A percentile compares a stretch with the other conserved stretches of the same genome.
phyloP scores from a whole-genome alignment of 306 rosid genomes.

The Pterocarpus santalinus region DNA sequence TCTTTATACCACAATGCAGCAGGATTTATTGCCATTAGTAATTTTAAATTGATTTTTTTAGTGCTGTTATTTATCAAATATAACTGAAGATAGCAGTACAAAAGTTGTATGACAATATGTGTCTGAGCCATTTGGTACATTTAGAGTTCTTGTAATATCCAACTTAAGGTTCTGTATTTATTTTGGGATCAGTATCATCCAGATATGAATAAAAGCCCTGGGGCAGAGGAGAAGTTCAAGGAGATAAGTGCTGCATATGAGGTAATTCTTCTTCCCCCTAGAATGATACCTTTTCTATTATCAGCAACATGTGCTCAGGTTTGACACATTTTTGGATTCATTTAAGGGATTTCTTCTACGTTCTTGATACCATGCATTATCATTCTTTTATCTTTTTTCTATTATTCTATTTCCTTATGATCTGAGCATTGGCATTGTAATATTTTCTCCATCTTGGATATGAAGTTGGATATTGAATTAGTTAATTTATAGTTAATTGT shows the following conservation, averaged over 20 bases:
- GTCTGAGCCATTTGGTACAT: background rate
- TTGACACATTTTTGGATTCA: background rate
- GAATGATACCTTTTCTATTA: background rate
- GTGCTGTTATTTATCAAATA: background rate
- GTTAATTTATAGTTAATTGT: conserved; percentile 32
- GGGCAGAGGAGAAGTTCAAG: conserved; percentile 94
- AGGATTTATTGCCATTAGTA: conserved; percentile 9
- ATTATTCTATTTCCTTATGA: conserved; percentile 20
- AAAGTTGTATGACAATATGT: conserved; percentile 3
- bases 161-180: conserved; percentile 28
- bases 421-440: conserved; percentile 30
- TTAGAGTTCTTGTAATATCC: conserved; percentile 22
- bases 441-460: conserved; percentile 31
- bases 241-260: conserved; percentile 97
- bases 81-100: conserved; percentile 8
- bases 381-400: conserved; percentile 30
- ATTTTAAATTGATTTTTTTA: conserved; percentile 8
- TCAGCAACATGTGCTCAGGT: conserved; percentile 20
- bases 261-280: conserved; percentile 61
- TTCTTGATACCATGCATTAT: background rate
- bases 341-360: background rate
- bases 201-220: conserved; percentile 79
- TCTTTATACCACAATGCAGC: conserved; percentile 13
- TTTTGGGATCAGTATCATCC: conserved; percentile 83
- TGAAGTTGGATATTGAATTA: conserved; percentile 24